These are phyloP conservation scores for Naganishia onofrii DNA, from an alignment of 768 basidiomycete species.

Conservation along the genomic window DNA sequence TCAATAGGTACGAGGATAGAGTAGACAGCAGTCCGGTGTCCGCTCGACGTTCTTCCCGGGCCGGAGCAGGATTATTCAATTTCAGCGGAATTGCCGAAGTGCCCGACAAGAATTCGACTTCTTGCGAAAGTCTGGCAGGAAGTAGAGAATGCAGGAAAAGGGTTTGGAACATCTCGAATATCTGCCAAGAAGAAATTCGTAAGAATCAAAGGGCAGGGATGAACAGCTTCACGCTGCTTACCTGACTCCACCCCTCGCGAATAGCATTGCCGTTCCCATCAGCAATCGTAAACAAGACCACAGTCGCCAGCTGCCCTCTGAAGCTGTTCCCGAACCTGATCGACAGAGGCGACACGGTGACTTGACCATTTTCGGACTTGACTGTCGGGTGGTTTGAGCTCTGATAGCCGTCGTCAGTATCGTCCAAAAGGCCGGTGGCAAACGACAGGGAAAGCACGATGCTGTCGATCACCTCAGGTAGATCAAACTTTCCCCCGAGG, in stretches of 20 bases:
- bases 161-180: conserved; percentile 98
- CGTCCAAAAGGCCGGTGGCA: conserved; percentile 79
- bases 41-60: conserved; percentile 57
- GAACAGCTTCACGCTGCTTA: conserved; percentile 46
- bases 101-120: conserved; percentile 98
- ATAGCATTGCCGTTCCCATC: conserved; percentile 93
- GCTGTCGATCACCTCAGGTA: conserved; percentile 95
- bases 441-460: conserved; percentile 89
- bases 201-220: neutral
- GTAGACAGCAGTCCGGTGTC: conserved; percentile 93
- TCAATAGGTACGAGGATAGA: conserved; percentile 91
- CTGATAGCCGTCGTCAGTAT: conserved; percentile 60
- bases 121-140: conserved; percentile 84
- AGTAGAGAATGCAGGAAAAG: conserved; percentile 90
- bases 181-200: conserved; percentile 56
- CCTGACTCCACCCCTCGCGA: conserved; percentile 88
- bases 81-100: conserved; percentile 86
- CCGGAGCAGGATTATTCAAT: conserved; percentile 63
- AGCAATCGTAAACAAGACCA: conserved; percentile 94
- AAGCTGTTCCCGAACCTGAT: conserved; percentile 93
- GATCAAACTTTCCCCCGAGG: conserved; percentile 77
- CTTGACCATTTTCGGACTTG: conserved; percentile 79
- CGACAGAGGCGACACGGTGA: conserved; percentile 88
- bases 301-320: conserved; percentile 91
- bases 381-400: conserved; percentile 76